Evolutionary conservation across 495 filamentous ascomycete genomes (phyloP).

Genomic region (Gamarada debralockiae): DNA sequence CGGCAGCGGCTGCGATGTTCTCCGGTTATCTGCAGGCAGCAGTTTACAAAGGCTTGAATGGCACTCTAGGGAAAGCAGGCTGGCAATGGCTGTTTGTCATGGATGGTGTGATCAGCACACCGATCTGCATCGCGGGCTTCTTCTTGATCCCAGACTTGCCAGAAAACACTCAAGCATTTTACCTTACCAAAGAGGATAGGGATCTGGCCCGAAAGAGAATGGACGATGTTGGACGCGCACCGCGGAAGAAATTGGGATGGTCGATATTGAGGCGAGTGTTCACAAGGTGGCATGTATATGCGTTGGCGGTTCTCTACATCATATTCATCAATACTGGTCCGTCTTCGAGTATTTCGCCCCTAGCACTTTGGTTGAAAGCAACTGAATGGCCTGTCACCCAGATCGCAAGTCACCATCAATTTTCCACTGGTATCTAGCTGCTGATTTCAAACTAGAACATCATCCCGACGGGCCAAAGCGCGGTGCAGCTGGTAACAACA

Average conservation of each 20-base stretch:
- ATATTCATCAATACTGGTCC: slow-evolving; percentile 44
- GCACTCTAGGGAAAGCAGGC: slow-evolving; percentile 41
- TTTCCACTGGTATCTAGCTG: neutral
- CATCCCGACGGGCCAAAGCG: slow-evolving; percentile 31
- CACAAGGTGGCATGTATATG: slow-evolving; percentile 44
- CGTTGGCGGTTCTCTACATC: slow-evolving; percentile 44
- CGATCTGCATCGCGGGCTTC: slow-evolving; percentile 41
- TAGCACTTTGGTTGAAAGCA: slow-evolving; percentile 40
- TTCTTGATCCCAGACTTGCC: slow-evolving; percentile 44
- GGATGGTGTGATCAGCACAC: slow-evolving; percentile 37
- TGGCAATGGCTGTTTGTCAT: slow-evolving; percentile 45
- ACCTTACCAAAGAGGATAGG: slow-evolving; percentile 35
- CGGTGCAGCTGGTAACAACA: slow-evolving; percentile 27
- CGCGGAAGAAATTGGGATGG: slow-evolving; percentile 27
- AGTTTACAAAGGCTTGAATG: slow-evolving; percentile 44
- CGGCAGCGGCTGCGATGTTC: slow-evolving; percentile 37
- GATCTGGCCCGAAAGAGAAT: slow-evolving; percentile 31
- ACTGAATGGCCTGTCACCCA: slow-evolving; percentile 35
- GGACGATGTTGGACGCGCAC: slow-evolving; percentile 39
- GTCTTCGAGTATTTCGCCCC: slow-evolving; percentile 37
- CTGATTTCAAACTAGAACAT: slow-evolving; percentile 17
- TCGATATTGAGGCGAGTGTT: slow-evolving; percentile 38
- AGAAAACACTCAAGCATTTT: slow-evolving; percentile 47
- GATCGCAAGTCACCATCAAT: slow-evolving; percentile 14
- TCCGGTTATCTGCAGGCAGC: slow-evolving; percentile 46